Percentiles rank a stretch among this genome's conserved stretches.
These are phyloP conservation scores for Fonsecaea monophora DNA, from an alignment of 2,329 filamentous ascomycete species.

Conservation along the genomic window DNA sequence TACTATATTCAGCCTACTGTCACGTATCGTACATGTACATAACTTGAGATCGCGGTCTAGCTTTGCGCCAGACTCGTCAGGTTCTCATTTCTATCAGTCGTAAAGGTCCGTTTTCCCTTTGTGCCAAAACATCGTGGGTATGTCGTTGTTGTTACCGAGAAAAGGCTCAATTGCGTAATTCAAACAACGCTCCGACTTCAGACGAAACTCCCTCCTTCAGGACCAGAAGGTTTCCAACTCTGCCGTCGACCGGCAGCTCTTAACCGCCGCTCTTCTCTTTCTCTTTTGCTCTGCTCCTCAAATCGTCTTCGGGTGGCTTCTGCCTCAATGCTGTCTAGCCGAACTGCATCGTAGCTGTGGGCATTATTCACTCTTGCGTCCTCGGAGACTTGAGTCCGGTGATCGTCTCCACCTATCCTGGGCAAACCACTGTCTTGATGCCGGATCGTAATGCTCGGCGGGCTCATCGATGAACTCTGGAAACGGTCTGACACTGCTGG, in stretches of 20 bases:
- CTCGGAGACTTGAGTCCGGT: slow-evolving; percentile 27
- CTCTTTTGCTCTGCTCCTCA: slow-evolving; percentile 38
- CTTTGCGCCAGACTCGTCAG: slow-evolving; percentile 1
- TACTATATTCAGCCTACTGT: slow-evolving; percentile 7
- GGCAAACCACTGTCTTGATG: slow-evolving; percentile 22
- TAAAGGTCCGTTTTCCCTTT: slow-evolving; percentile 15
- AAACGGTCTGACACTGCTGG: slow-evolving; percentile 36
- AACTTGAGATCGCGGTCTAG: slow-evolving; percentile 5
- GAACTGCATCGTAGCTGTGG: slow-evolving; percentile 5
- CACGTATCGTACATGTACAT: slow-evolving; percentile 15
- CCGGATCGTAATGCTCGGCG: slow-evolving; percentile 11
- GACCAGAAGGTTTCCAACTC: slow-evolving; percentile 30
- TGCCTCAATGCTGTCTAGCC: slow-evolving; percentile 19
- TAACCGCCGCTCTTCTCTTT: slow-evolving; percentile 36
- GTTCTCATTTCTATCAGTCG: slow-evolving; percentile 15
- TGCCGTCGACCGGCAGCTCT: slow-evolving; percentile 33
- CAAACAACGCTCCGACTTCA: slow-evolving; percentile 12
- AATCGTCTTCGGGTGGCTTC: slow-evolving; percentile 32
- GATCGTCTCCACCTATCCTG: slow-evolving; percentile 25
- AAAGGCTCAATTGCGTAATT: slow-evolving; percentile 17
- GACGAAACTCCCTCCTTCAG: slow-evolving; percentile 23
- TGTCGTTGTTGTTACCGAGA: slow-evolving; percentile 17
- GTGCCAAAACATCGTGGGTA: slow-evolving; percentile 24
- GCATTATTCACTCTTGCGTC: slow-evolving; percentile 22
- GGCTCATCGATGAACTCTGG: slow-evolving; percentile 38